These are phyloP conservation scores for Collybiopsis confluens DNA, from an alignment of 768 basidiomycete species.

Conservation along the genomic window DNA sequence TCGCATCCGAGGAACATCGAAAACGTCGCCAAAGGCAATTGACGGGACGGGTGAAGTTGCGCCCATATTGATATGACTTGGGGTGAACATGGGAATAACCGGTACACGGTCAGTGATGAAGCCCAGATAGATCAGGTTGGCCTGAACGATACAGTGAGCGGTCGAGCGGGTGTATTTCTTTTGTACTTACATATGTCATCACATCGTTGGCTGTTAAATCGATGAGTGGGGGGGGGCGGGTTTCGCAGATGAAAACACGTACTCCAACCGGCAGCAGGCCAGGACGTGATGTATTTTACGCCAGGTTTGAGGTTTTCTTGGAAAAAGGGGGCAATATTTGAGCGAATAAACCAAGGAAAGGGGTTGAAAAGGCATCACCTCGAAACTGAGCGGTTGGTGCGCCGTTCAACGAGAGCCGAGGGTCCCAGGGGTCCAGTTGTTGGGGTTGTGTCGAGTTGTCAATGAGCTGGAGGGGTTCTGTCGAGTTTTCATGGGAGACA, in stretches of 20 bases:
- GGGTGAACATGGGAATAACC: conserved; percentile 53
- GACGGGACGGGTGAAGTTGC: conserved; percentile 29
- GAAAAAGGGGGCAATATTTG: neutral
- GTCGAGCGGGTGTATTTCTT: no score
- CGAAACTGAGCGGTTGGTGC: conserved; percentile 54
- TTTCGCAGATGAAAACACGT: conserved; percentile 22
- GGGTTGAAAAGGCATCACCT: conserved; percentile 37
- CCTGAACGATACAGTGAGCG: conserved; percentile 12
- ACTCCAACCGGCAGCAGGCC: conserved; percentile 80
- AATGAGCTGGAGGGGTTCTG: no score
- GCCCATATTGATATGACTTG: conserved; percentile 47
- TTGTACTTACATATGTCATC: conserved; percentile 56
- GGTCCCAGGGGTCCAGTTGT: conserved; percentile 14
- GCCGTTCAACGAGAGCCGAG: conserved; percentile 28
- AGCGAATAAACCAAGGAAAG: neutral
- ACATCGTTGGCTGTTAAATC: conserved; percentile 66
- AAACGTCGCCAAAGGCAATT: conserved; percentile 55
- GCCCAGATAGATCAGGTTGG: conserved; percentile 56
- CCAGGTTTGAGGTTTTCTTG: conserved; percentile 61
- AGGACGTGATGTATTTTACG: conserved; percentile 65
- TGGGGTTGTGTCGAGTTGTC: no score
- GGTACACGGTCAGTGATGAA: conserved; percentile 57
- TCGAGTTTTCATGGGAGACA: neutral
- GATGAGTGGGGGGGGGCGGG: no score
- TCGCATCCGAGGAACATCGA: conserved; percentile 52